Conservation (phyloP, 1,284 basidiomycete species). For the Marasmius sp. region DNA sequence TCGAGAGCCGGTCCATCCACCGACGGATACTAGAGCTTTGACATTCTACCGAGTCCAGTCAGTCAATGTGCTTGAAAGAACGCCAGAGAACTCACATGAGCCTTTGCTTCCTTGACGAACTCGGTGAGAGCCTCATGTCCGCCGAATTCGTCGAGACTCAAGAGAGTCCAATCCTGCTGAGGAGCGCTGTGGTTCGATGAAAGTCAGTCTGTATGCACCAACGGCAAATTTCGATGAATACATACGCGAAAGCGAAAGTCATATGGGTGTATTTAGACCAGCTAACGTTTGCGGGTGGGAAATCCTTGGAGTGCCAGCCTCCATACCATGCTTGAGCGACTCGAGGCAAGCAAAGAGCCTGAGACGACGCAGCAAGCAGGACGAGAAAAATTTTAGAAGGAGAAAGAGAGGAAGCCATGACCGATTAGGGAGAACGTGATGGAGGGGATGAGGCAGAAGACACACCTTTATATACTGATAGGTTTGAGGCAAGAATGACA, state of each 20-base stretch:
- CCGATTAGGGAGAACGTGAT: too few relatives aligned
- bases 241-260: conserved; percentile 41
- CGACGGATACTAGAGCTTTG: conserved; percentile 71
- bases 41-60: conserved; percentile 43
- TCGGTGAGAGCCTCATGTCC: background rate
- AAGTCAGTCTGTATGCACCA: background rate
- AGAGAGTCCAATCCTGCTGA: background rate
- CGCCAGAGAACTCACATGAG: background rate
- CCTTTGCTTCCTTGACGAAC: background rate
- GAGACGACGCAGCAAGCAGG: too few relatives aligned
- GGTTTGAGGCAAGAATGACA: too few relatives aligned
- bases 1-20: conserved; percentile 79
- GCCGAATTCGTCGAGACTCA: background rate
- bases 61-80: background rate
- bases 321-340: conserved; percentile 44
- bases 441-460: too few relatives aligned
- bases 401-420: too few relatives aligned
- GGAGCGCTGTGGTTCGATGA: background rate
- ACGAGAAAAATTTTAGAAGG: too few relatives aligned
- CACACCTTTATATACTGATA: too few relatives aligned
- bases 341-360: background rate
- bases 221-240: background rate
- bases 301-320: conserved; percentile 42
- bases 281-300: conserved; percentile 39
- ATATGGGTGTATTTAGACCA: conserved; percentile 54